These are phyloP conservation scores for Botrytis aclada DNA, from an alignment of 2,329 filamentous ascomycete genomes.

Conservation along the genomic window DNA sequence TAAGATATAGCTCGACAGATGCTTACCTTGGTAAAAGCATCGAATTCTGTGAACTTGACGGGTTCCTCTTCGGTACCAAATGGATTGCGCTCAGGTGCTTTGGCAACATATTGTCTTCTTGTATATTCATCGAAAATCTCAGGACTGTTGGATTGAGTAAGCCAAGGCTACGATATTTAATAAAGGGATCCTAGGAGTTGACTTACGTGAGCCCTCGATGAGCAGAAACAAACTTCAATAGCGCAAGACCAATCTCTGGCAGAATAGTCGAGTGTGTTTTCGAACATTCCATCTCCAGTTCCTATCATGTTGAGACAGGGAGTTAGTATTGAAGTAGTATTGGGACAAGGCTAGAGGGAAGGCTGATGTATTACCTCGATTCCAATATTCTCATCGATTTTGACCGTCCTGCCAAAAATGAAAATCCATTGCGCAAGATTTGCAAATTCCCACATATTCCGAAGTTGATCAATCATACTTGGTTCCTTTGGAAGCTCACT, in stretches of 20 bases:
- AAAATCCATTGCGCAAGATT: slow-evolving; percentile 91
- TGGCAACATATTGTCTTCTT: slow-evolving; percentile 81
- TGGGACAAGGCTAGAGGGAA: slow-evolving; percentile 9
- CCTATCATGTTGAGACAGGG: slow-evolving; percentile 50
- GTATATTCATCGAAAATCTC: slow-evolving; percentile 94
- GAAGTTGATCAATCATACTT: slow-evolving; percentile 60
- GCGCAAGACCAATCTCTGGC: slow-evolving; percentile 75
- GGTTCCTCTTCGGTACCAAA: slow-evolving; percentile 76
- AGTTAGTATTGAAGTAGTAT: background rate
- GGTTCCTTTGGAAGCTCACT: slow-evolving; percentile 35
- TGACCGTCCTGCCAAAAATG: slow-evolving; percentile 83
- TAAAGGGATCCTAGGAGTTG: slow-evolving; percentile 7
- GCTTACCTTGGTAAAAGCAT: slow-evolving; percentile 72
- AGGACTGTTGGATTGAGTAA: slow-evolving; percentile 50
- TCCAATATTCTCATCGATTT: slow-evolving; percentile 83
- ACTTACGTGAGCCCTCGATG: slow-evolving; percentile 88
- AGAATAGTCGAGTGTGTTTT: slow-evolving; percentile 74
- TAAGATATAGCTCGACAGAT: slow-evolving; percentile 41
- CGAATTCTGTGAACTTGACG: slow-evolving; percentile 73
- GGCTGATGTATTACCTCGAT: slow-evolving; percentile 67
- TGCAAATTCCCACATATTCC: slow-evolving; percentile 95
- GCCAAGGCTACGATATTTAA: background rate
- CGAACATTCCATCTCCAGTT: slow-evolving; percentile 83
- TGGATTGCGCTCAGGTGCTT: slow-evolving; percentile 75
- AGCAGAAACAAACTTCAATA: slow-evolving; percentile 91